phyloP scores from a whole-genome alignment of 2,329 filamentous ascomycete species.

The Dactylonectria estremocensis region DNA sequence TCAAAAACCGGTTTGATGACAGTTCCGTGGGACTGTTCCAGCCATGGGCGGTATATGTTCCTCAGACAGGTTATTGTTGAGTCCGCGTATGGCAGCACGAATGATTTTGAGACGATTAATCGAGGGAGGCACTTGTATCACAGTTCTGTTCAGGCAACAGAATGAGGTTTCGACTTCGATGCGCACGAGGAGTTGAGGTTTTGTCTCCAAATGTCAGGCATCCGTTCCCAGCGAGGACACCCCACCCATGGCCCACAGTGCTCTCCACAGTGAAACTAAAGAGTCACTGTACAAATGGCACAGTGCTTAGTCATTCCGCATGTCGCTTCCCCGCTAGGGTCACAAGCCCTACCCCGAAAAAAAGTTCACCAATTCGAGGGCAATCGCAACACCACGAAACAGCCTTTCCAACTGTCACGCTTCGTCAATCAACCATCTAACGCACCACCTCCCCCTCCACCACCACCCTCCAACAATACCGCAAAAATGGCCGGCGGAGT shows the following conservation, averaged over 20 bases:
- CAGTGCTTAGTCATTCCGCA: conserved; percentile 45
- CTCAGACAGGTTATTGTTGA: neutral
- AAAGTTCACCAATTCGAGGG: conserved; percentile 46
- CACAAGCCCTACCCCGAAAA: conserved; percentile 51
- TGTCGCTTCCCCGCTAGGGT: conserved; percentile 47
- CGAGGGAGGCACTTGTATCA: neutral
- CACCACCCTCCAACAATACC: conserved; percentile 59
- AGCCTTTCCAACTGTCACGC: conserved; percentile 46
- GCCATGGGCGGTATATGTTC: neutral
- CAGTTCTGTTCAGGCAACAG: neutral
- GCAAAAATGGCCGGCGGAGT: conserved; percentile 85
- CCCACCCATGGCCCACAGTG: conserved; percentile 12
- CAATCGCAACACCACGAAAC: conserved; percentile 38
- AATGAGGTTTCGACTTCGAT: neutral
- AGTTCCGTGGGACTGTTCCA: neutral
- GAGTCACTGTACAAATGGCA: conserved; percentile 30
- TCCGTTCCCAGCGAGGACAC: neutral
- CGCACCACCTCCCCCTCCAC: conserved; percentile 47
- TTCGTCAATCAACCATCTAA: conserved; percentile 52
- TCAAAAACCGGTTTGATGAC: neutral
- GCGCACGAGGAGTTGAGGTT: neutral
- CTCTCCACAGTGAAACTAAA: neutral
- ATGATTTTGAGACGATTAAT: neutral
- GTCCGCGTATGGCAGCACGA: neutral
- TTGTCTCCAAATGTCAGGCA: neutral